Evolutionary conservation across 805 yeast species (phyloP).

Genomic region (Hanseniaspora mollemarum): DNA sequence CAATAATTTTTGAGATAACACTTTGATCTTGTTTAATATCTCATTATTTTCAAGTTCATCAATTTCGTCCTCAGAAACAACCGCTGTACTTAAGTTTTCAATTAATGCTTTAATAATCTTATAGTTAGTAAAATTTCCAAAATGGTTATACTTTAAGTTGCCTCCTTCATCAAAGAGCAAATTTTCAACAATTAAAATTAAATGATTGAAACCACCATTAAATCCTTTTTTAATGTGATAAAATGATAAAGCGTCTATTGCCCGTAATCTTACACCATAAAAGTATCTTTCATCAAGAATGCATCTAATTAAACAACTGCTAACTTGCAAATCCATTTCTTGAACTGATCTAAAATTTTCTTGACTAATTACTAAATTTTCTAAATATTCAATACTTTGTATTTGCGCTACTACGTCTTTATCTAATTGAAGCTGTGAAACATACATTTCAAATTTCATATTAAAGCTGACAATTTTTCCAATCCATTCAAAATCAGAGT

Average conservation of each 20-base stretch:
- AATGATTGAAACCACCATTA: slow-evolving; percentile 51
- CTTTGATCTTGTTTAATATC: not conserved
- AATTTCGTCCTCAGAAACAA: slow-evolving; percentile 53
- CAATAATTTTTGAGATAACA: slow-evolving; percentile 3
- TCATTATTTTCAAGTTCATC: slow-evolving; percentile 1
- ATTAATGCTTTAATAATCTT: slow-evolving; percentile 64
- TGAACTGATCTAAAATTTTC: slow-evolving; percentile 13
- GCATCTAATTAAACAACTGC: slow-evolving; percentile 68
- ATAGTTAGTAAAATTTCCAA: slow-evolving; percentile 55
- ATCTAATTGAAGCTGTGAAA: slow-evolving; percentile 87
- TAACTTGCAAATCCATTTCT: slow-evolving; percentile 48
- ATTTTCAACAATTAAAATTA: slow-evolving; percentile 55
- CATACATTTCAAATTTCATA: slow-evolving; percentile 91
- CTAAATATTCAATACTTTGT: slow-evolving; percentile 68
- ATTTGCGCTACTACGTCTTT: slow-evolving; percentile 92
- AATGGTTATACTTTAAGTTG: slow-evolving; percentile 69
- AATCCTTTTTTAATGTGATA: slow-evolving; percentile 38
- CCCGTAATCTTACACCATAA: slow-evolving; percentile 79
- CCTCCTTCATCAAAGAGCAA: slow-evolving; percentile 62
- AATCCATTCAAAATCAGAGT: slow-evolving; percentile 96
- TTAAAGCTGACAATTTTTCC: slow-evolving; percentile 57
- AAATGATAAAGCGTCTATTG: slow-evolving; percentile 67
- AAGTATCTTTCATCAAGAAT: slow-evolving; percentile 73
- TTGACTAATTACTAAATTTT: slow-evolving; percentile 30
- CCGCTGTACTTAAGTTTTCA: slow-evolving; percentile 45